Percentiles rank a stretch among this genome's conserved stretches.
These are phyloP conservation scores for Styphnolobium japonicum DNA, from an alignment of 306 rosid genomes.

Conservation along the genomic window DNA sequence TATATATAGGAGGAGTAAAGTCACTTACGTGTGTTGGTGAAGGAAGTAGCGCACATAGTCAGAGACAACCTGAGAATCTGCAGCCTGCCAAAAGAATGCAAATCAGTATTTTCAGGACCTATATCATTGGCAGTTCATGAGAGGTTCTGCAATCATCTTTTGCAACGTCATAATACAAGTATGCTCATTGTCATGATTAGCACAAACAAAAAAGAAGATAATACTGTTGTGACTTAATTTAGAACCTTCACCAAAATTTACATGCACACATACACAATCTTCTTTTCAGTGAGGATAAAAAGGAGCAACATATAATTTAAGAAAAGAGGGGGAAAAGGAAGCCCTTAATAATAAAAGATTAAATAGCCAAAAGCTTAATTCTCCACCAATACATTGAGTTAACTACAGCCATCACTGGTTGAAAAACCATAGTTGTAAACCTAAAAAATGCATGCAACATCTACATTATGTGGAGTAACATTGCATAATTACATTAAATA, in stretches of 20 bases:
- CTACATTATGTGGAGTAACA: neutral
- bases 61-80: conserved; percentile 91
- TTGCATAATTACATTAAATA: neutral
- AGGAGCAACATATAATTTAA: neutral
- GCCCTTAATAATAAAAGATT: neutral
- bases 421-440: neutral
- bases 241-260: neutral
- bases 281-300: neutral
- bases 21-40: conserved; percentile 86
- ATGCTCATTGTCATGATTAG: neutral
- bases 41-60: conserved; percentile 93
- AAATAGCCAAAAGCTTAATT: conserved; percentile 1
- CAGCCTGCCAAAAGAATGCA: conserved; percentile 62
- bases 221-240: neutral
- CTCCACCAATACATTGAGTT: neutral
- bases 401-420: neutral
- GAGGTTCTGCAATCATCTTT: neutral
- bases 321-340: neutral
- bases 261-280: neutral
- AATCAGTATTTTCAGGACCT: neutral
- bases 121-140: neutral
- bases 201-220: neutral
- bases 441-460: neutral
- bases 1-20: neutral
- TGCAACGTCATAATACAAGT: neutral